These are phyloP conservation scores for Ustilago bromivora DNA, from an alignment of 1,284 basidiomycete species.

Conservation along the genomic window DNA sequence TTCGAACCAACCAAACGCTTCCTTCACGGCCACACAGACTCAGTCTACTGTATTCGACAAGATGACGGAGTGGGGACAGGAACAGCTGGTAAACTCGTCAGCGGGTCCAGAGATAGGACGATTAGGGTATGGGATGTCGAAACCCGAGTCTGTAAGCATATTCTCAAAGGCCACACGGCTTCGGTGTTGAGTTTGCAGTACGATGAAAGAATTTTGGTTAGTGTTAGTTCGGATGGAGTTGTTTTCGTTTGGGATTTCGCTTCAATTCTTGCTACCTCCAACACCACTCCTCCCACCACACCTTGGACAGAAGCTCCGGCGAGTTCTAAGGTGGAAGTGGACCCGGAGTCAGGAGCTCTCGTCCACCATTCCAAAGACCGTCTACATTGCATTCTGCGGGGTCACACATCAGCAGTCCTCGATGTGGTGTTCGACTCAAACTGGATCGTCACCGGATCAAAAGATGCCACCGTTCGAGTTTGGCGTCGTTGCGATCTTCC, in stretches of 20 bases:
- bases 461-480: conserved; percentile 57
- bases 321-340: background rate
- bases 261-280: conserved; percentile 16
- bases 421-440: conserved; percentile 50
- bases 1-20: conserved; percentile 44
- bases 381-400: conserved; percentile 32
- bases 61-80: conserved; percentile 53
- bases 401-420: conserved; percentile 48
- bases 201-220: conserved; percentile 56
- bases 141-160: conserved; percentile 42
- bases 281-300: background rate
- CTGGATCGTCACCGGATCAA: conserved; percentile 57
- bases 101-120: conserved; percentile 55
- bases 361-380: conserved; percentile 25
- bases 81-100: conserved; percentile 46
- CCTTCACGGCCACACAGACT: conserved; percentile 55
- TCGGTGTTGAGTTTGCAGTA: conserved; percentile 60
- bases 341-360: conserved; percentile 17
- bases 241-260: conserved; percentile 61
- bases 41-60: conserved; percentile 58
- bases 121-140: conserved; percentile 60
- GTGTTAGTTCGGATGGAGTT: conserved; percentile 54
- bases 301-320: background rate
- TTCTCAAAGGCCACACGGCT: conserved; percentile 52
- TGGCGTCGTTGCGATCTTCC: conserved; percentile 41